Conservation (phyloP, 192 early-diverging fungal species). For the Funneliformis geosporum region DNA sequence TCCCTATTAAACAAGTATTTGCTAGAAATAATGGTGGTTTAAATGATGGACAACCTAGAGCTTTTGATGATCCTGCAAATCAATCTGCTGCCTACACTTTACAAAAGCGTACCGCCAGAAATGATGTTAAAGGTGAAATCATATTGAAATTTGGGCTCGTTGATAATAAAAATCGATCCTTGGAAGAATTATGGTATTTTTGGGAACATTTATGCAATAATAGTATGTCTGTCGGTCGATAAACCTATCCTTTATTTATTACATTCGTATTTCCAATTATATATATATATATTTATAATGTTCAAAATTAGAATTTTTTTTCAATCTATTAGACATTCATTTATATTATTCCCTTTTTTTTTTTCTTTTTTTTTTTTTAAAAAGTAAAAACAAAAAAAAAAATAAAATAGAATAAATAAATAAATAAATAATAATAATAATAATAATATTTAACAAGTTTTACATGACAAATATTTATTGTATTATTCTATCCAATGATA, state of each 20-base stretch:
- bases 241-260: neutral
- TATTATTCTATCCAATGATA: no score
- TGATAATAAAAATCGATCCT: neutral
- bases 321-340: no score
- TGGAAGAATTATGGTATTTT: slow-evolving; percentile 12
- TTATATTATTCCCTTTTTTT: no score
- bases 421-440: no score
- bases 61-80: slow-evolving; percentile 60
- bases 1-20: slow-evolving; percentile 61
- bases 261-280: no score
- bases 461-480: no score
- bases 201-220: slow-evolving; percentile 15
- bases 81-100: slow-evolving; percentile 34
- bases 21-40: slow-evolving; percentile 31
- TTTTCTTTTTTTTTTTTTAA: no score
- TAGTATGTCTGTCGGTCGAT: neutral
- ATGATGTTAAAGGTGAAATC: slow-evolving; percentile 31
- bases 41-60: slow-evolving; percentile 42
- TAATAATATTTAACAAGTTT: no score
- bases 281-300: no score
- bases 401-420: no score
- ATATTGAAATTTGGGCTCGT: slow-evolving; percentile 31
- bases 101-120: slow-evolving; percentile 18
- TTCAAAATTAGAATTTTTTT: no score
- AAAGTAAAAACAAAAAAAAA: no score